Conservation (phyloP, 495 filamentous ascomycete genomes). For the Aspergillus baeticus region DNA sequence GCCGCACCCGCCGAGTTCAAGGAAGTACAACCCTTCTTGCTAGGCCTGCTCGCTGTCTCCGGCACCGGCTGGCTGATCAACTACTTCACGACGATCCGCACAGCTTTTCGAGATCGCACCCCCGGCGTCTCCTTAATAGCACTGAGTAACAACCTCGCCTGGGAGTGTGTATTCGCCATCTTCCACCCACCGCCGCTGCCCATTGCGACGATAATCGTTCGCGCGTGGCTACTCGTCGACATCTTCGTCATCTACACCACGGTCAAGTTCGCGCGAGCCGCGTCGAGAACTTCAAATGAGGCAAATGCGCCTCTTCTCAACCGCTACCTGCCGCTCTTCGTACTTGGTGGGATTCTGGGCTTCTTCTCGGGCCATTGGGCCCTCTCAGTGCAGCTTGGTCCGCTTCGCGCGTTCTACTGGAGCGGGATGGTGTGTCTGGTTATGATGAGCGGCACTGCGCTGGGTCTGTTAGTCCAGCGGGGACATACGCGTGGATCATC, state of each 20-base stretch:
- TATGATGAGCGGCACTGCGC: slow-evolving; percentile 2
- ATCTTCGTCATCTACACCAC: slow-evolving; percentile 16
- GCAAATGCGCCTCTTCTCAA: slow-evolving; percentile 11
- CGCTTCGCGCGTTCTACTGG: slow-evolving; percentile 8
- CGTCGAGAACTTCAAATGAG: neutral
- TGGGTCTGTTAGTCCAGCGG: slow-evolving; percentile 9
- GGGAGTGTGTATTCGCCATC: slow-evolving; percentile 5
- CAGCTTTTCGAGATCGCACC: neutral
- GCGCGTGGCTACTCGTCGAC: slow-evolving; percentile 16
- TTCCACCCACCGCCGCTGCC: slow-evolving; percentile 1
- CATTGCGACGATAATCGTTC: neutral
- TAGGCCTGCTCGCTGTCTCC: neutral
- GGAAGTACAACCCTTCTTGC: neutral
- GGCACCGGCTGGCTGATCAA: slow-evolving; percentile 1
- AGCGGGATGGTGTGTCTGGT: slow-evolving; percentile 13
- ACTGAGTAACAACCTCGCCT: slow-evolving; percentile 5
- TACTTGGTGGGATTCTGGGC: slow-evolving; percentile 1
- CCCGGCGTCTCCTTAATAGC: slow-evolving; percentile 4
- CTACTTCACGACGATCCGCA: slow-evolving; percentile 7
- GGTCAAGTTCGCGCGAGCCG: slow-evolving; percentile 15
- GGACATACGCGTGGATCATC: slow-evolving; percentile 14
- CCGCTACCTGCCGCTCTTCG: slow-evolving; percentile 13
- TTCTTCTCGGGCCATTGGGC: slow-evolving; percentile 9
- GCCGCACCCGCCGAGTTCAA: neutral
- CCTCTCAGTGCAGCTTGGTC: slow-evolving; percentile 7